Evolutionary conservation across 176 grass and related monocot species (phyloP), one percentile per base, ranked within the genome.

Genomic region (Panicum miliaceum): DNA sequence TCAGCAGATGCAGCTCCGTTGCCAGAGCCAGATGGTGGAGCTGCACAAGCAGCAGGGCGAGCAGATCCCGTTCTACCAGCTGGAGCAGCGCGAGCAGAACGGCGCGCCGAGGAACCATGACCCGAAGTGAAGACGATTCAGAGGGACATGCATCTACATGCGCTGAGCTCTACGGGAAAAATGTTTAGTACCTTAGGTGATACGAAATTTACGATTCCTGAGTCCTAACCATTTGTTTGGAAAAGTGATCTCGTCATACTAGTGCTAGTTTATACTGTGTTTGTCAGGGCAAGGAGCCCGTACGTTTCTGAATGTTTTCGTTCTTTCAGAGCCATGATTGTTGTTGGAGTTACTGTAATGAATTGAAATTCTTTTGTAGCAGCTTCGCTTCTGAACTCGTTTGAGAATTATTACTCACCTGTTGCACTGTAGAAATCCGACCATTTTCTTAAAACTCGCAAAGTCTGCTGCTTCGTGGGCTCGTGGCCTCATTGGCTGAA

Each of bases 21-120:
- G 82, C 51, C 87, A 89, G 78, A 92, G 83, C 81, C 90, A 87
- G 71, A 93, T 97, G 88, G 78, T 73, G 13, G 78, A 90, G 16
- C 45, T 88, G 45, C 87, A 89, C 22, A 83, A 91, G 65, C 79
- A 81, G 86, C 89, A 90, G 64, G 71, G 57, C 14, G 87, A 81
- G 90, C 87, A 91, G 70, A 88, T 90, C 64, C 92, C 89, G 3
- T 89, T 98, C 79, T 91, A 88, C 66, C 90, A 91, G 68, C 77
- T 92, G 75, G 88, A 89, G 43, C 87, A 79, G 71, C 89, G 86
- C 10, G 85, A 88, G 60, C 89, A 95, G 85, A 92, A 93, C 8
- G 87, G 76, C 41, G 51, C 79, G 0, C 67, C 77, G 2, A 91
- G 68, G 67, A 89, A 86, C 72, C 52, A 83, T 36, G 89, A 87